Evolutionary conservation across 306 rosid species (phyloP).

Genomic region (Fagus crenata): DNA sequence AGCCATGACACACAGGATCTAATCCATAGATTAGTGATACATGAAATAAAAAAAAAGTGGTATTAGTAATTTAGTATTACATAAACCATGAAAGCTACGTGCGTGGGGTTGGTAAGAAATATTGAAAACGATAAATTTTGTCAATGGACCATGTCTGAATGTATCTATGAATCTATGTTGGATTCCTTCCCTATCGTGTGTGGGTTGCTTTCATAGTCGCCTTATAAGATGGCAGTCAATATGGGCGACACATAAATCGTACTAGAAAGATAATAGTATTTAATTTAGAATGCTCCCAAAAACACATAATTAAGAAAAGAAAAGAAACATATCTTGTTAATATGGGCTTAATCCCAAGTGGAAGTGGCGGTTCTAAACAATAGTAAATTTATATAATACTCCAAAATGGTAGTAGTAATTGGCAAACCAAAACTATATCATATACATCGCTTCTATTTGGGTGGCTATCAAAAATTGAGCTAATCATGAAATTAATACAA

Average conservation of each 20-base stretch:
- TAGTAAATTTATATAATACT: too few species aligned
- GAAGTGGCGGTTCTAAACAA: too few species aligned
- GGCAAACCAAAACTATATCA: background rate
- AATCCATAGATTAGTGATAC: background rate
- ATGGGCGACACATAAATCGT: constrained; percentile 38
- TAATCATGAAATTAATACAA: background rate
- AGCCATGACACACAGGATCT: background rate
- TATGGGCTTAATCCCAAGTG: too few species aligned
- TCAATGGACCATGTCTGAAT: constrained; percentile 13
- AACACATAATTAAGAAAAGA: background rate
- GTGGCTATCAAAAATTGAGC: background rate
- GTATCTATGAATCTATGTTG: background rate
- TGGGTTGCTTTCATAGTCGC: background rate
- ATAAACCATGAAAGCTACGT: background rate
- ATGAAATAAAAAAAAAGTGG: background rate
- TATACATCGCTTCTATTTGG: background rate
- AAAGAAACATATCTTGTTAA: background rate
- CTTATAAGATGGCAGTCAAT: constrained; percentile 36
- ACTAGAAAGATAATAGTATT: constrained; percentile 1
- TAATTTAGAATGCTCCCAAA: background rate
- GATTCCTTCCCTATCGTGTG: background rate
- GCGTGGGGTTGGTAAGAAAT: background rate
- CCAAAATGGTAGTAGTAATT: background rate
- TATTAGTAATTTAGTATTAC: background rate
- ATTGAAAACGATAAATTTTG: constrained; percentile 14